A percentile compares a stretch with the other conserved stretches of the same genome.
Evolutionary conservation across 2,329 filamentous ascomycete species (phyloP).

Genomic region (Fusarium marasasianum): DNA sequence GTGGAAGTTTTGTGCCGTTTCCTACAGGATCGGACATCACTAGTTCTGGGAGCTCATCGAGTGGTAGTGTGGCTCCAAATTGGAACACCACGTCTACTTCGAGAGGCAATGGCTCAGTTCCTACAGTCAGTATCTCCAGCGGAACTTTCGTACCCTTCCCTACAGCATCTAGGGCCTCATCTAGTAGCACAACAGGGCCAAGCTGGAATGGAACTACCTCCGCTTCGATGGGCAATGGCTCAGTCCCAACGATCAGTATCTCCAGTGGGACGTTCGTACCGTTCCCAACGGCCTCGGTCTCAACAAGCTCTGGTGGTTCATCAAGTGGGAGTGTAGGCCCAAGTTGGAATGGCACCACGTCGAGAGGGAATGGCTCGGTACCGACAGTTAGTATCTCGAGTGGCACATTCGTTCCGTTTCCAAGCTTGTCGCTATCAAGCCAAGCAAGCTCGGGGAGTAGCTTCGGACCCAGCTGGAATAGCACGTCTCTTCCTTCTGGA

Average conservation of each 20-base stretch:
- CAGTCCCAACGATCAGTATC: background rate
- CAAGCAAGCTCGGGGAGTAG: background rate
- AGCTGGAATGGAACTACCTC: background rate
- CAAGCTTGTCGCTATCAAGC: background rate
- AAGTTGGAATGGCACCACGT: slow-evolving; percentile 5
- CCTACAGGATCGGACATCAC: background rate
- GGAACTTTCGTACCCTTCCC: background rate
- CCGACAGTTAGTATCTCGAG: background rate
- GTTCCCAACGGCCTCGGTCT: background rate
- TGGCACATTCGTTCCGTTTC: slow-evolving; percentile 6
- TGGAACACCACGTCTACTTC: background rate
- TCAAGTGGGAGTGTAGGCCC: background rate
- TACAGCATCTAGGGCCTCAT: background rate
- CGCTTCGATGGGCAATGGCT: background rate
- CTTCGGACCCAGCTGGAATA: background rate
- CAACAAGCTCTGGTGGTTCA: background rate
- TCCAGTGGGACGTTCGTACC: background rate
- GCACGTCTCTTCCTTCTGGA: background rate
- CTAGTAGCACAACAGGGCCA: background rate
- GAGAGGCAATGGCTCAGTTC: background rate
- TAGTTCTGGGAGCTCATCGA: background rate
- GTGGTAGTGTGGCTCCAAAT: background rate
- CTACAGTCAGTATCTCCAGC: background rate
- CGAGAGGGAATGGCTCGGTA: background rate
- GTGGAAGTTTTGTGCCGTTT: background rate